Evolutionary conservation across 768 basidiomycete species (phyloP).

Genomic region (Trametes coccinea): DNA sequence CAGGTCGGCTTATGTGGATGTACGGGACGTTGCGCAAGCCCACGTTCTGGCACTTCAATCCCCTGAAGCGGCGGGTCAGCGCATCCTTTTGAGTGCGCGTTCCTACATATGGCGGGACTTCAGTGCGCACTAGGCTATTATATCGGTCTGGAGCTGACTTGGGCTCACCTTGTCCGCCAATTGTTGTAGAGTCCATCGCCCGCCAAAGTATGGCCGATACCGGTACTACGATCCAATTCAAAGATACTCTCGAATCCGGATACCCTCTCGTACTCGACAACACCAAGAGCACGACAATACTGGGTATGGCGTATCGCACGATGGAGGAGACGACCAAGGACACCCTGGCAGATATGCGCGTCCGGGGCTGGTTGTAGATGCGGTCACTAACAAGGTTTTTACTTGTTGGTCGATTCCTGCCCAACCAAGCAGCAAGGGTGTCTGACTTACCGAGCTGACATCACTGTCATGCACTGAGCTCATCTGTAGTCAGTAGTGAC

Average conservation of each 20-base stretch:
- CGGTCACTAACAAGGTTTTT: too few relatives aligned
- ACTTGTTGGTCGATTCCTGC: too few relatives aligned
- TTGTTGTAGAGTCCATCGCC: background rate
- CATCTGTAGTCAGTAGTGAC: too few relatives aligned
- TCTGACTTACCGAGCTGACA: too few relatives aligned
- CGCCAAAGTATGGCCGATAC: background rate
- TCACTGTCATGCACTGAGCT: too few relatives aligned
- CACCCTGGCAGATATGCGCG: constrained; percentile 41
- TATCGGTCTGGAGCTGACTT: too few relatives aligned
- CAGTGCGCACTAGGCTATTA: constrained; percentile 7
- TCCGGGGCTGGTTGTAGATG: constrained; percentile 39
- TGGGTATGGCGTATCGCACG: constrained; percentile 44
- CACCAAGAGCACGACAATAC: constrained; percentile 37
- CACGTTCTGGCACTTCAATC: constrained; percentile 54
- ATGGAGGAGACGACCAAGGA: constrained; percentile 43
- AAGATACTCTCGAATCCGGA: constrained; percentile 26
- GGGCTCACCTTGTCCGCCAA: background rate
- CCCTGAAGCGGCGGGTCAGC: constrained; percentile 53
- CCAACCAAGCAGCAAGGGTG: too few relatives aligned
- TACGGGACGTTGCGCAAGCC: constrained; percentile 55
- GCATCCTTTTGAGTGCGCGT: constrained; percentile 52
- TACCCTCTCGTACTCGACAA: constrained; percentile 35
- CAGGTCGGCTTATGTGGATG: constrained; percentile 38
- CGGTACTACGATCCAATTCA: constrained; percentile 7
- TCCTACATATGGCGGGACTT: constrained; percentile 26